phyloP scores from a whole-genome alignment of 2,329 filamentous ascomycete genomes.

The Arthrinium phaeospermum region DNA sequence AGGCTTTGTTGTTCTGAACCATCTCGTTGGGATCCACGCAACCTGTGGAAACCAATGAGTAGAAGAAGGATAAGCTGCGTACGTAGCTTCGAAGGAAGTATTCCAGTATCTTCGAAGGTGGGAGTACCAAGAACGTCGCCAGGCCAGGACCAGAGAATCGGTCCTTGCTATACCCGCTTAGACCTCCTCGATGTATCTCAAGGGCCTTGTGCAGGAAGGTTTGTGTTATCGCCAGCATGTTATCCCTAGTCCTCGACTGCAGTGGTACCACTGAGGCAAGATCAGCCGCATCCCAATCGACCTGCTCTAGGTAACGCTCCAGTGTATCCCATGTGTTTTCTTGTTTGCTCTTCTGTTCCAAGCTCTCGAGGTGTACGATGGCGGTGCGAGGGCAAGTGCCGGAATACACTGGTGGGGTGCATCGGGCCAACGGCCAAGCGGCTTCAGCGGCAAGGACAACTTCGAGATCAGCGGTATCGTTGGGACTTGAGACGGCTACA shows the following conservation, averaged over 20 bases:
- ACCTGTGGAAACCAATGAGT: slow-evolving; percentile 64
- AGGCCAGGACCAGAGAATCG: slow-evolving; percentile 53
- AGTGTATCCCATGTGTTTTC: slow-evolving; percentile 53
- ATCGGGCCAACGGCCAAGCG: slow-evolving; percentile 58
- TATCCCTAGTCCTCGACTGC: slow-evolving; percentile 62
- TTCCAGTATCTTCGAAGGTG: slow-evolving; percentile 69
- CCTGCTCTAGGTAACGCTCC: slow-evolving; percentile 47
- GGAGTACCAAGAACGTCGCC: slow-evolving; percentile 69
- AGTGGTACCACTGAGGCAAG: slow-evolving; percentile 52
- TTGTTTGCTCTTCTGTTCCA: slow-evolving; percentile 56
- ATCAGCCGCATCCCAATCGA: slow-evolving; percentile 44
- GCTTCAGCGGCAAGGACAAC: slow-evolving; percentile 54
- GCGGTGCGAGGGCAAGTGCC: slow-evolving; percentile 54
- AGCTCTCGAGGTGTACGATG: slow-evolving; percentile 56
- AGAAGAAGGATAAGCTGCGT: slow-evolving; percentile 70
- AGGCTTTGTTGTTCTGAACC: slow-evolving; percentile 69
- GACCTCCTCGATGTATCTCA: slow-evolving; percentile 64
- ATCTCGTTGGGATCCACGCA: slow-evolving; percentile 70
- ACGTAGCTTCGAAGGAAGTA: slow-evolving; percentile 71
- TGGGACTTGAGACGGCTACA: slow-evolving; percentile 29
- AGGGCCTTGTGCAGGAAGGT: slow-evolving; percentile 73
- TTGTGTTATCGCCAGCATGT: slow-evolving; percentile 74
- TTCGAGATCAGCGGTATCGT: slow-evolving; percentile 50
- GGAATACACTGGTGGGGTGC: slow-evolving; percentile 52
- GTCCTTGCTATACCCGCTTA: slow-evolving; percentile 44